A percentile compares a stretch with the other conserved stretches of the same genome.
Evolutionary conservation across 805 yeast genomes (phyloP).

Genomic region (Priceomyces melissophilus): DNA sequence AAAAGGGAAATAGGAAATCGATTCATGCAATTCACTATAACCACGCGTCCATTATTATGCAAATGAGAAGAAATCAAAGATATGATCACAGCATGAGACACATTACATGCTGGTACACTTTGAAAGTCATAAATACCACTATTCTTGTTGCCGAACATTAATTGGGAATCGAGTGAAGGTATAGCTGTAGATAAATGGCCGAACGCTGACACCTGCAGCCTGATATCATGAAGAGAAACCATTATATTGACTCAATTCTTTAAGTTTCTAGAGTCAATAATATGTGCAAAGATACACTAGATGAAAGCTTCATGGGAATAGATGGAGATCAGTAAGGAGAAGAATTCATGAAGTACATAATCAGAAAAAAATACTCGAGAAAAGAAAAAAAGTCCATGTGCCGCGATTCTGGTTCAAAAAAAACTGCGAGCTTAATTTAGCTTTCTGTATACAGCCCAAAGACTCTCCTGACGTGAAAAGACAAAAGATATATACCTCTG

Average conservation of each 20-base stretch:
- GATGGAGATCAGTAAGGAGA: no score
- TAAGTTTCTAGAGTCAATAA: no score
- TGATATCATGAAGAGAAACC: conserved; percentile 31
- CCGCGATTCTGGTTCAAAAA: no score
- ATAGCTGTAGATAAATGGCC: conserved; percentile 25
- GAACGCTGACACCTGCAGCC: conserved; percentile 23
- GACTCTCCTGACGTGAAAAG: no score
- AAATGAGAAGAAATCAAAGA: conserved; percentile 30
- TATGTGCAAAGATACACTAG: no score
- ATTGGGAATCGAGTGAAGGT: conserved; percentile 24
- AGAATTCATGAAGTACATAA: no score
- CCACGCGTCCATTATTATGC: conserved; percentile 14
- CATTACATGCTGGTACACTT: conserved; percentile 30
- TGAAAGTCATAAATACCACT: conserved; percentile 35
- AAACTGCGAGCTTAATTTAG: no score
- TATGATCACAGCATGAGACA: conserved; percentile 16
- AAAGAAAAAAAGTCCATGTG: no score
- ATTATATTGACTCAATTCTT: conserved; percentile 8
- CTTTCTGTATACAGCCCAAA: no score
- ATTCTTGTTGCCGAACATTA: conserved; percentile 10
- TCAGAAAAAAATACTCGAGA: no score
- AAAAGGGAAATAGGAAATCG: conserved; percentile 28
- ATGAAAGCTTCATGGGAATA: no score
- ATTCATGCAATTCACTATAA: conserved; percentile 29
- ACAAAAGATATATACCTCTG: no score